Percentiles rank a stretch among this genome's conserved stretches.
These are phyloP conservation scores for Nadsonia fulvescens DNA, from an alignment of 805 yeast genomes.

Conservation along the genomic window DNA sequence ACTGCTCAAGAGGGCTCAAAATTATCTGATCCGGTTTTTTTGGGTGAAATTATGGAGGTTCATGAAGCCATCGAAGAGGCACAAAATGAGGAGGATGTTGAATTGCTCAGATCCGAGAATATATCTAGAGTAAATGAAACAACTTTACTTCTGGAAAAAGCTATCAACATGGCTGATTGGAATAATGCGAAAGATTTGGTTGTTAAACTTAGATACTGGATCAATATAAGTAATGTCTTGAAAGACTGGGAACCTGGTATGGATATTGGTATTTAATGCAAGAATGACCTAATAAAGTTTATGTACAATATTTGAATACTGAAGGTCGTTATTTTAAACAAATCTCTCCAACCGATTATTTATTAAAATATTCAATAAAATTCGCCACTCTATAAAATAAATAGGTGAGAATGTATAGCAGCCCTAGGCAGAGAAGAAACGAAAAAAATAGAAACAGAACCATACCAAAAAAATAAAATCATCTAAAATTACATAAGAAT, in stretches of 20 bases:
- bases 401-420: too few relatives aligned
- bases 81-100: slow-evolving; percentile 37
- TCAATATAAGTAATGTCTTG: slow-evolving; percentile 28
- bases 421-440: too few relatives aligned
- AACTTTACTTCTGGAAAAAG: slow-evolving; percentile 26
- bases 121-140: slow-evolving; percentile 32
- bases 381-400: too few relatives aligned
- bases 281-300: too few relatives aligned
- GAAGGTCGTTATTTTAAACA: too few relatives aligned
- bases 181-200: slow-evolving; percentile 47
- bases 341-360: too few relatives aligned
- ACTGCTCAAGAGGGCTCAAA: slow-evolving; percentile 23
- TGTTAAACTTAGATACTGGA: slow-evolving; percentile 67
- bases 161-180: slow-evolving; percentile 32
- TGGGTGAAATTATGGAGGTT: slow-evolving; percentile 65
- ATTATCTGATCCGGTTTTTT: slow-evolving; percentile 27
- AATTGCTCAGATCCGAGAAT: slow-evolving; percentile 34
- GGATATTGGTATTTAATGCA: too few relatives aligned
- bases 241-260: slow-evolving; percentile 6
- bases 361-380: too few relatives aligned
- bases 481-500: too few relatives aligned
- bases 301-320: too few relatives aligned
- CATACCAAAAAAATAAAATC: too few relatives aligned
- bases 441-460: too few relatives aligned
- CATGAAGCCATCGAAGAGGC: slow-evolving; percentile 71